Percentiles rank a stretch among this genome's conserved stretches.
Conservation (phyloP, 257 asterid species). For the Solanum peruvianum region DNA sequence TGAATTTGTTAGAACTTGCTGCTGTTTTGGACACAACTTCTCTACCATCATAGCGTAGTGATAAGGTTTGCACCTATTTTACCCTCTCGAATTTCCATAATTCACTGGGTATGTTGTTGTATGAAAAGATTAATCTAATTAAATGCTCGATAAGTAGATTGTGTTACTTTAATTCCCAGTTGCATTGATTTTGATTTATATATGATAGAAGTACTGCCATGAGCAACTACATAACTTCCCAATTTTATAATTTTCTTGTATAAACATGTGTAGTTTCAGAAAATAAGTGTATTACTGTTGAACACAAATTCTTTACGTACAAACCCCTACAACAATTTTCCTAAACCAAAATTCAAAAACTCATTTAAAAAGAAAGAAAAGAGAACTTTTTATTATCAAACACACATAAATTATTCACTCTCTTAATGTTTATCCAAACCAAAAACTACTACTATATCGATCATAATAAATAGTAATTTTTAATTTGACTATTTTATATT, state of each 20-base stretch:
- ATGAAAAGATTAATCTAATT: neutral
- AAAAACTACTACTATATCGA: neutral
- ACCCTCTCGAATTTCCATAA: accelerated
- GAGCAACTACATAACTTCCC: neutral
- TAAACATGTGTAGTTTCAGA: neutral
- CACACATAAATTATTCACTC: neutral
- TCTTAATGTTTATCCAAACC: neutral
- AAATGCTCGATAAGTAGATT: neutral
- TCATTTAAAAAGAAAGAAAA: neutral
- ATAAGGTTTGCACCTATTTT: neutral
- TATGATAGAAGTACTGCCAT: neutral
- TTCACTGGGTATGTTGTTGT: neutral
- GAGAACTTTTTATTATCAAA: neutral
- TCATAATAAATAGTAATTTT: no score
- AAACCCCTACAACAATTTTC: neutral
- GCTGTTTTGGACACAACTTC: neutral
- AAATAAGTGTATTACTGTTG: neutral
- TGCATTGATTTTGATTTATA: neutral
- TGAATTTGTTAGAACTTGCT: neutral
- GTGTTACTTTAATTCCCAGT: neutral
- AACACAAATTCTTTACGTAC: neutral
- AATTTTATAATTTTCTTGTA: neutral
- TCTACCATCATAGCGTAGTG: no score
- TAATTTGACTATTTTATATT: no score
- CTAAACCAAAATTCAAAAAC: neutral